Evolutionary conservation across 176 grass and related monocot genomes (phyloP).

Genomic region (Cymbopogon citratus): DNA sequence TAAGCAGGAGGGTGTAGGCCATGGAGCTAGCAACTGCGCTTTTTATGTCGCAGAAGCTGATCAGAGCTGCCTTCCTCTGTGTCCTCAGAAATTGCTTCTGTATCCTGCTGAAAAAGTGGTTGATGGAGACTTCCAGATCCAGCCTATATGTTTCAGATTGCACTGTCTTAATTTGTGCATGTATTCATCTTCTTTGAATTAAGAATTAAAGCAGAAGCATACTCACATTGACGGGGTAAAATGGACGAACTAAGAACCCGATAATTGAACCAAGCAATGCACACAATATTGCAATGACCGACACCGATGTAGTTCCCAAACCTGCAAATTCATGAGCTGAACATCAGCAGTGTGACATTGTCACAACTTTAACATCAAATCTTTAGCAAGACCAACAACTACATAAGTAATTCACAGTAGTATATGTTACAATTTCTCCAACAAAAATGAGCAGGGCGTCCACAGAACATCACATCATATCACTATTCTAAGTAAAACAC

Average conservation of each 20-base stretch:
- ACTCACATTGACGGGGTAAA: slow-evolving; percentile 39
- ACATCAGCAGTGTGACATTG: neutral
- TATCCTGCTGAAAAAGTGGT: slow-evolving; percentile 44
- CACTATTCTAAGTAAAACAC: neutral
- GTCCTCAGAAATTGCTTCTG: slow-evolving; percentile 32
- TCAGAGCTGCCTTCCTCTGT: slow-evolving; percentile 35
- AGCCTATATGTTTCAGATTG: slow-evolving; percentile 45
- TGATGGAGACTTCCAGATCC: slow-evolving; percentile 55
- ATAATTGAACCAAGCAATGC: slow-evolving; percentile 11
- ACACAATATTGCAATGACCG: slow-evolving; percentile 30
- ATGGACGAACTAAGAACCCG: slow-evolving; percentile 29
- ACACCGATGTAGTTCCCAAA: slow-evolving; percentile 19
- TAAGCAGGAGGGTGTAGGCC: slow-evolving; percentile 20
- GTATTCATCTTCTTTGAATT: neutral
- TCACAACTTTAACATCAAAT: neutral
- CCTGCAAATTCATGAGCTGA: slow-evolving; percentile 19
- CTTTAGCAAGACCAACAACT: neutral
- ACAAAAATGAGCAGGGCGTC: neutral
- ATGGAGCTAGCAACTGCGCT: slow-evolving; percentile 43
- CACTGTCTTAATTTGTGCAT: neutral
- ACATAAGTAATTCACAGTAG: neutral
- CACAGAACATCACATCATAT: neutral
- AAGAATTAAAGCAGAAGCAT: slow-evolving; percentile 14
- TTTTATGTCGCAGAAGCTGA: slow-evolving; percentile 47
- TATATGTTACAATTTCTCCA: neutral